Conservation (phyloP, 2,329 filamentous ascomycete species). For the Trichoderma sp. region DNA sequence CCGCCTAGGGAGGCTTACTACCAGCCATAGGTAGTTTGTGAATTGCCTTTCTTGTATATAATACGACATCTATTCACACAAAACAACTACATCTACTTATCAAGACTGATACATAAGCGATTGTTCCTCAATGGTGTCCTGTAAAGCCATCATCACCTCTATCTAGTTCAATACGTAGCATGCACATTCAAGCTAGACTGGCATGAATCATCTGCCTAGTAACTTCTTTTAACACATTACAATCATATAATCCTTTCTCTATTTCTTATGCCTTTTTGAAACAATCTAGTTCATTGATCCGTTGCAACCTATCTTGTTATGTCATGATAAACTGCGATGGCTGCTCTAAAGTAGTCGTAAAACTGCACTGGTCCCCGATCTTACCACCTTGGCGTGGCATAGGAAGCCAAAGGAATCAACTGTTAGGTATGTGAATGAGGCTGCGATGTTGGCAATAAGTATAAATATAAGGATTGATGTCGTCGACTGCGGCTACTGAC, state of each 20-base stretch:
- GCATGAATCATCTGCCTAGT: too few relatives aligned
- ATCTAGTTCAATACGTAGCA: too few relatives aligned
- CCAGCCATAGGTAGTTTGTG: neutral
- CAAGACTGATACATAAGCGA: too few relatives aligned
- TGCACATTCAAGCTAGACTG: too few relatives aligned
- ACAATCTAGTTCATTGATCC: too few relatives aligned
- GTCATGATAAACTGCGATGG: too few relatives aligned
- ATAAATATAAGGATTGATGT: neutral
- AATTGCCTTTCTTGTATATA: neutral
- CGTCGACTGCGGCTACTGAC: neutral
- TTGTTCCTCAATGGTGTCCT: too few relatives aligned
- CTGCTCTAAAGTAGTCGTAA: neutral
- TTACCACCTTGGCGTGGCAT: neutral
- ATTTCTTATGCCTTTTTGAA: too few relatives aligned
- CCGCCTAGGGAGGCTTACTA: neutral
- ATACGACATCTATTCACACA: neutral
- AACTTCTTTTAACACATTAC: too few relatives aligned
- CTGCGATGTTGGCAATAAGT: neutral
- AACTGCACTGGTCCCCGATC: neutral
- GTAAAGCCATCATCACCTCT: too few relatives aligned
- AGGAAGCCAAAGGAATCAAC: neutral
- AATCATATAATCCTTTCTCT: too few relatives aligned
- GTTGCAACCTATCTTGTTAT: too few relatives aligned
- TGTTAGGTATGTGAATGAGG: neutral
- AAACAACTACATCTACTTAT: neutral